phyloP scores from a whole-genome alignment of 768 basidiomycete species.

The Russula foetens region DNA sequence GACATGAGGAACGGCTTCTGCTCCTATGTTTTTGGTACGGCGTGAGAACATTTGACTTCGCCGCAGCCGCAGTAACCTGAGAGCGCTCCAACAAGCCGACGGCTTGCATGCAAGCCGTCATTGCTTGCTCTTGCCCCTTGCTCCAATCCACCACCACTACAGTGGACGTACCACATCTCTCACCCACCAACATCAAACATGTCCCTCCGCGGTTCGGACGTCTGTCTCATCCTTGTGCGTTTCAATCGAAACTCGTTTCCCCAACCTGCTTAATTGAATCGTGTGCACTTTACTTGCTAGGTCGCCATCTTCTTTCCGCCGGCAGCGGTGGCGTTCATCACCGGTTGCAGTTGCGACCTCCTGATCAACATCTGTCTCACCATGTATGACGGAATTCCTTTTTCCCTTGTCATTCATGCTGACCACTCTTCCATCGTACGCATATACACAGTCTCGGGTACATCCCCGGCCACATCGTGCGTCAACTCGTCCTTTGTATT shows the following conservation, averaged over 20 bases:
- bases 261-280: too few species aligned
- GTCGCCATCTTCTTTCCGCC: constrained; percentile 77
- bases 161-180: too few species aligned
- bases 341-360: constrained; percentile 81
- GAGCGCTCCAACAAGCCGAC: too few species aligned
- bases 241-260: too few species aligned
- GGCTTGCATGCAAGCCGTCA: not conserved
- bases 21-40: too few species aligned
- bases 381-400: constrained; percentile 37
- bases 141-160: too few species aligned
- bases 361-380: constrained; percentile 80
- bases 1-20: too few species aligned
- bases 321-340: constrained; percentile 66
- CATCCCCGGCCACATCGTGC: constrained; percentile 52
- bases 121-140: too few species aligned
- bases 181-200: constrained; percentile 23
- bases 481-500: constrained; percentile 17
- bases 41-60: too few species aligned
- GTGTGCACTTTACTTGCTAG: too few species aligned
- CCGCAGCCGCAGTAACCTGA: too few species aligned
- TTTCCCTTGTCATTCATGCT: not conserved
- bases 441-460: constrained; percentile 66
- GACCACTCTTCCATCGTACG: not conserved
- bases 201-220: constrained; percentile 54
- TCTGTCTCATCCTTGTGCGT: constrained; percentile 68